These are phyloP conservation scores for Brettanomyces custersianus DNA, from an alignment of 805 yeast species.

Conservation along the genomic window DNA sequence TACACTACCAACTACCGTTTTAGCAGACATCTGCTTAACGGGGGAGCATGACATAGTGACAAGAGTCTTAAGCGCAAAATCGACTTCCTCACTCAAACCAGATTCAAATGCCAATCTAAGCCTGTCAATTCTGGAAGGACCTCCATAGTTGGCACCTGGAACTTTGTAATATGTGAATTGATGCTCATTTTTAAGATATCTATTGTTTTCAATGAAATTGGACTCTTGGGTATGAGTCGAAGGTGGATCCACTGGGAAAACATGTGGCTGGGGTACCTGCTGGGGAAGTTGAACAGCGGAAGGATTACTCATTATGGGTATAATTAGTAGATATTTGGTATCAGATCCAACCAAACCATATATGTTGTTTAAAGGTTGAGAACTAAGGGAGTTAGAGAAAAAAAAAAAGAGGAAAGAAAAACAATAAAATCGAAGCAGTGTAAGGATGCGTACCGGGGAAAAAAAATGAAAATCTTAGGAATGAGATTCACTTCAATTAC, in stretches of 20 bases:
- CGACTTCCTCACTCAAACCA: conserved; percentile 56
- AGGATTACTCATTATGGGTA: neutral
- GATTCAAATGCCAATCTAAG: conserved; percentile 63
- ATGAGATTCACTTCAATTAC: no score
- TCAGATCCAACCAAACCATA: neutral
- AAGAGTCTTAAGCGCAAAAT: conserved; percentile 59
- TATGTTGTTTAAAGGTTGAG: neutral
- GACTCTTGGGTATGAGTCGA: conserved; percentile 26
- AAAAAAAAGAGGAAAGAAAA: no score
- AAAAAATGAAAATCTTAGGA: no score
- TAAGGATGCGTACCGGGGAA: no score
- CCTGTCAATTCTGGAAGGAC: conserved; percentile 55
- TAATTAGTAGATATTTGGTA: neutral
- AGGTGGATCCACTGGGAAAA: conserved; percentile 25
- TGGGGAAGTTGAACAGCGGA: neutral
- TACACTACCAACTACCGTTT: no score
- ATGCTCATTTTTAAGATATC: conserved; percentile 22
- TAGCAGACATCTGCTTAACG: conserved; percentile 23
- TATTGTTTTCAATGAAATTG: conserved; percentile 21
- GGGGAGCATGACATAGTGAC: conserved; percentile 33
- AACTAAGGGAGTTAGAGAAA: neutral
- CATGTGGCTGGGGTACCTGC: conserved; percentile 6
- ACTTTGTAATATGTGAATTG: conserved; percentile 22
- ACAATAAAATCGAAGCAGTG: no score
- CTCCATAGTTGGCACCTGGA: conserved; percentile 34